Percentiles rank a stretch among this genome's conserved stretches.
Conservation (phyloP, 139 green algal genomes). For the Closterium sp. region DNA sequence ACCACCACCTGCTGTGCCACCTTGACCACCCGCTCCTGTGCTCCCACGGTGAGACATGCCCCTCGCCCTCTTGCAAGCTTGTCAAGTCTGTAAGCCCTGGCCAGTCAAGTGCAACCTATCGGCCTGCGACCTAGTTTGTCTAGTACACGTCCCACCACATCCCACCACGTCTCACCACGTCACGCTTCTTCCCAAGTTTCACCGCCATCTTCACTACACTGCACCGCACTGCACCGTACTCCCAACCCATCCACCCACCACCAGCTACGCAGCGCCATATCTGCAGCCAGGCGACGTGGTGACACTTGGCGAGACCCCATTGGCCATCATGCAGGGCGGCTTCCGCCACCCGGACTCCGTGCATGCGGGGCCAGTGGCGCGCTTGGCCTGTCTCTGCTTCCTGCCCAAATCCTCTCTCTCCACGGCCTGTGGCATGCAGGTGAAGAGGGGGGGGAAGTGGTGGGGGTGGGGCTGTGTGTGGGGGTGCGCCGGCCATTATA, state of each 20-base stretch:
- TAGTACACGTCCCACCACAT: too few relatives aligned
- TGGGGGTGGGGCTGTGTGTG: neutral
- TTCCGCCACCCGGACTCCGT: slow-evolving; percentile 51
- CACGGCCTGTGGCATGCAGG: slow-evolving; percentile 60
- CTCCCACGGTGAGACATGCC: too few relatives aligned
- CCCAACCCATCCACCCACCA: neutral
- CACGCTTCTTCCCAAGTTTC: too few relatives aligned
- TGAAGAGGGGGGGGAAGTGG: neutral
- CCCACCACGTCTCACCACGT: too few relatives aligned
- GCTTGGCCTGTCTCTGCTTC: slow-evolving; percentile 49
- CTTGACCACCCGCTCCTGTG: too few relatives aligned
- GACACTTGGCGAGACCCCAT: slow-evolving; percentile 51
- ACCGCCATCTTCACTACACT: too few relatives aligned
- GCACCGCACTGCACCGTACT: too few relatives aligned
- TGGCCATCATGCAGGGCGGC: slow-evolving; percentile 56
- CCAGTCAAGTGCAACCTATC: too few relatives aligned
- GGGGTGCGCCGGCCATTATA: neutral
- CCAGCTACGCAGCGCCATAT: slow-evolving; percentile 27
- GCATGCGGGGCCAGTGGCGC: slow-evolving; percentile 19
- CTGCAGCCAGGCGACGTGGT: slow-evolving; percentile 41
- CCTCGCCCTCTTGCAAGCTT: too few relatives aligned
- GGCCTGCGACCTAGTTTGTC: too few relatives aligned
- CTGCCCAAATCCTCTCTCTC: slow-evolving; percentile 55
- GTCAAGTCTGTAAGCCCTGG: too few relatives aligned
- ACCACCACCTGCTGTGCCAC: too few relatives aligned